These are phyloP conservation scores for Aspergillus mulundensis DNA, from an alignment of 495 filamentous ascomycete genomes.

Conservation along the genomic window DNA sequence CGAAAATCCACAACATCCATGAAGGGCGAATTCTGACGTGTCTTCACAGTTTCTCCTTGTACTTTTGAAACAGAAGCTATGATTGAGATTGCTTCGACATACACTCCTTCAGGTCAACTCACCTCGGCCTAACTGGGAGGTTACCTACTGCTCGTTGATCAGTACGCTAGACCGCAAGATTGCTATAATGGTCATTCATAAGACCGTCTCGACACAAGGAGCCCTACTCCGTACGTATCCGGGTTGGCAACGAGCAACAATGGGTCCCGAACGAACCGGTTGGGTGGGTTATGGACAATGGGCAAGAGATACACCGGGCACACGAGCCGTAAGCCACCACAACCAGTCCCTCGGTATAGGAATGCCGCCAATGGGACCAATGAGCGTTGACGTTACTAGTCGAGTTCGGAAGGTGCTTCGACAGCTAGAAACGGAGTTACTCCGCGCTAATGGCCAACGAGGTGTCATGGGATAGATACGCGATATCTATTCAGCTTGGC, in stretches of 20 bases:
- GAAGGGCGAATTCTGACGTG: background rate
- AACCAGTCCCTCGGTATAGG: constrained; percentile 18
- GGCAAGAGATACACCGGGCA: constrained; percentile 14
- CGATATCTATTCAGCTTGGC: constrained; percentile 1
- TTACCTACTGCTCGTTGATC: constrained; percentile 11
- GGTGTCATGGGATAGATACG: constrained; percentile 12
- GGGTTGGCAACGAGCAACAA: background rate
- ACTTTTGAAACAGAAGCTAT: too few species aligned
- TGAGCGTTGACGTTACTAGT: background rate
- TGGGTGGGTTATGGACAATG: constrained; percentile 18
- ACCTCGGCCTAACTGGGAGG: background rate
- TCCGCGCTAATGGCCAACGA: background rate
- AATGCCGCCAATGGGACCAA: constrained; percentile 8
- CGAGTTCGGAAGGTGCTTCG: background rate
- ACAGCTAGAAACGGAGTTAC: background rate
- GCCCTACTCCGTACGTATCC: background rate
- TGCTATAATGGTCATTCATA: constrained; percentile 9
- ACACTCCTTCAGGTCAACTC: background rate
- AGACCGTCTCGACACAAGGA: background rate
- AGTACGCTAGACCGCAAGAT: constrained; percentile 9
- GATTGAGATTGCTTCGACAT: too few species aligned
- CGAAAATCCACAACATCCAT: background rate
- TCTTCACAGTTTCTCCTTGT: background rate
- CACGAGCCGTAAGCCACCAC: constrained; percentile 16
- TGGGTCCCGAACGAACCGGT: constrained; percentile 15